Percentiles rank a stretch among this genome's conserved stretches.
Evolutionary conservation across 2,329 filamentous ascomycete genomes (phyloP).

Genomic region (Colletotrichum godetiae): DNA sequence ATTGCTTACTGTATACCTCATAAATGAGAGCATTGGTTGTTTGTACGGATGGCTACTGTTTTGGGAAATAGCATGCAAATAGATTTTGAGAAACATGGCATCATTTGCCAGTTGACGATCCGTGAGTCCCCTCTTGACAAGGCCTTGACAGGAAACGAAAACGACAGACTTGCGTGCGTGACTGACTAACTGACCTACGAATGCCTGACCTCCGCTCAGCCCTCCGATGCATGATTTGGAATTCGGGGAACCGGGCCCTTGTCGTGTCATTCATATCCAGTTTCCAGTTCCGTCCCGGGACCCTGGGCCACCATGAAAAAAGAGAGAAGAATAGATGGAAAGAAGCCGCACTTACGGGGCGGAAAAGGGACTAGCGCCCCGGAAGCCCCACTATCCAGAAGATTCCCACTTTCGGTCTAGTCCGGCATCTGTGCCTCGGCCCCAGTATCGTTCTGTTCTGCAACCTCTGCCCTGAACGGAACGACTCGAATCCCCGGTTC

Average conservation of each 20-base stretch:
- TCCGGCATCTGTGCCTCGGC: conserved; percentile 19
- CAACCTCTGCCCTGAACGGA: neutral
- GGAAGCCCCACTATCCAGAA: neutral
- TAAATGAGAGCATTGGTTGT: no score
- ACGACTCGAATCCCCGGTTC: conserved; percentile 13
- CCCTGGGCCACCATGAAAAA: neutral
- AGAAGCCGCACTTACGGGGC: neutral
- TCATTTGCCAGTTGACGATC: neutral
- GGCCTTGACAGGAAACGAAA: neutral
- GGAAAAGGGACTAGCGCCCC: conserved; percentile 2
- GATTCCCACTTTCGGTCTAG: conserved; percentile 26
- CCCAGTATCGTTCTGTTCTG: neutral
- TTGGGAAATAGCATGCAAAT: neutral
- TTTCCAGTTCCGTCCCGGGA: neutral
- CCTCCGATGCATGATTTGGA: conserved; percentile 25
- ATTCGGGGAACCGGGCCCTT: neutral
- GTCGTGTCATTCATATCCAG: neutral
- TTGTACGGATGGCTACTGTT: neutral
- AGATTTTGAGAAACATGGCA: neutral
- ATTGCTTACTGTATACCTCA: no score
- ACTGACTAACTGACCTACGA: no score
- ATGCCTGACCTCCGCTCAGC: neutral
- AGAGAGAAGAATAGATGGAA: neutral
- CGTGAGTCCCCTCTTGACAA: neutral
- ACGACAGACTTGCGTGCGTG: neutral